Evolutionary conservation across 2,329 filamentous ascomycete species (phyloP).

Genomic region (Trichoderma breve): DNA sequence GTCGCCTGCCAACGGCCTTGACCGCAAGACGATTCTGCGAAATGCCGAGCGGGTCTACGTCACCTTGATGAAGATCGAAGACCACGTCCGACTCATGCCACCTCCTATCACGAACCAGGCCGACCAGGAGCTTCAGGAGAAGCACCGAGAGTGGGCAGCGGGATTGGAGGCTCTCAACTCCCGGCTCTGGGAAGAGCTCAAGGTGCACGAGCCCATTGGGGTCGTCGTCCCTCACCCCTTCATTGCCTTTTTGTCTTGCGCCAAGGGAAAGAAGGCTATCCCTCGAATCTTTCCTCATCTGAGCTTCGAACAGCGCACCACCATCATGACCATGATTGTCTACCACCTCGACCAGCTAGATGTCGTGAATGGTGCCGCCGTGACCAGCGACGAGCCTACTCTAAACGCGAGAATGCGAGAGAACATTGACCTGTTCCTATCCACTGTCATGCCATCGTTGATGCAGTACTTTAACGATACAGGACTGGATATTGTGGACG

Average conservation of each 20-base stretch:
- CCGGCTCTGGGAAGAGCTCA: constrained; percentile 80
- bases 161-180: constrained; percentile 67
- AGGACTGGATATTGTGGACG: constrained; percentile 85
- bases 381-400: constrained; percentile 67
- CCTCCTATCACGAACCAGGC: constrained; percentile 51
- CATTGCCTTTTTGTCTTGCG: constrained; percentile 90
- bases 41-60: constrained; percentile 89
- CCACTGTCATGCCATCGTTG: constrained; percentile 83
- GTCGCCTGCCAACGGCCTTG: constrained; percentile 50
- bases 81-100: constrained; percentile 81
- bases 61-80: constrained; percentile 89
- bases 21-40: constrained; percentile 77
- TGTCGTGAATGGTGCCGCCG: constrained; percentile 78
- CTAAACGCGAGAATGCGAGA: constrained; percentile 79
- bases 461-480: constrained; percentile 90
- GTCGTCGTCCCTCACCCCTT: constrained; percentile 81
- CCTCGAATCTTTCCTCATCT: constrained; percentile 93
- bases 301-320: constrained; percentile 87
- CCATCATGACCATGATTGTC: constrained; percentile 92
- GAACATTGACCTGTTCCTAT: constrained; percentile 86
- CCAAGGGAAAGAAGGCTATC: constrained; percentile 95
- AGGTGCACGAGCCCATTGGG: constrained; percentile 89
- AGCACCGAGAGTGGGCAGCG: constrained; percentile 70
- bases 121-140: constrained; percentile 67
- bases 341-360: constrained; percentile 90